A percentile compares a stretch with the other conserved stretches of the same genome.
These are phyloP conservation scores for Wickerhamomyces canadensis DNA, from an alignment of 805 yeast species.

Conservation along the genomic window DNA sequence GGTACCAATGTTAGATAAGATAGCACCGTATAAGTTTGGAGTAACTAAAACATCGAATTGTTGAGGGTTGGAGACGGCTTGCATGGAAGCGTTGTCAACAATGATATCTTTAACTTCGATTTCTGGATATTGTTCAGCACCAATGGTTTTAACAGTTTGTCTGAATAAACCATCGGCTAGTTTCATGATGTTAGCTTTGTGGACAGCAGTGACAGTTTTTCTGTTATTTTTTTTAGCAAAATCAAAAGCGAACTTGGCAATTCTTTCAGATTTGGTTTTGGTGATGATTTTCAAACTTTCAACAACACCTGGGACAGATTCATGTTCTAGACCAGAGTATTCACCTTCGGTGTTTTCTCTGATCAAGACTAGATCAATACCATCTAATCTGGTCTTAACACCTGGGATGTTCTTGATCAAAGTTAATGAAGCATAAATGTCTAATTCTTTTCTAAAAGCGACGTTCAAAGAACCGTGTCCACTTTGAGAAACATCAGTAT, in stretches of 20 bases:
- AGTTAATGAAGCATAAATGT: conserved; percentile 93
- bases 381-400: conserved; percentile 81
- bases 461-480: conserved; percentile 86
- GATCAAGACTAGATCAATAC: conserved; percentile 88
- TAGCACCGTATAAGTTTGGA: conserved; percentile 97
- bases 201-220: conserved; percentile 91
- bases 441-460: conserved; percentile 93
- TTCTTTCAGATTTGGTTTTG: conserved; percentile 90
- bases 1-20: conserved; percentile 96
- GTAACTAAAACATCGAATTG: conserved; percentile 97
- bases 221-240: conserved; percentile 91
- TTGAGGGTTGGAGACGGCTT: conserved; percentile 96
- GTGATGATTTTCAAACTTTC: conserved; percentile 95
- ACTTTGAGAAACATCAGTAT: conserved; percentile 79
- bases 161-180: conserved; percentile 97
- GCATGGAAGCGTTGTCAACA: conserved; percentile 99
- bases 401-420: conserved; percentile 92
- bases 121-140: conserved; percentile 79
- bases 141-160: conserved; percentile 84
- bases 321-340: conserved; percentile 97
- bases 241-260: conserved; percentile 95
- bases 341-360: conserved; percentile 99
- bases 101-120: conserved; percentile 85
- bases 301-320: conserved; percentile 95
- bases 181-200: conserved; percentile 99